A percentile compares a stretch with the other conserved stretches of the same genome.
These are phyloP conservation scores for Plantago rigida DNA, from an alignment of 305 asterid genomes.

Conservation along the genomic window DNA sequence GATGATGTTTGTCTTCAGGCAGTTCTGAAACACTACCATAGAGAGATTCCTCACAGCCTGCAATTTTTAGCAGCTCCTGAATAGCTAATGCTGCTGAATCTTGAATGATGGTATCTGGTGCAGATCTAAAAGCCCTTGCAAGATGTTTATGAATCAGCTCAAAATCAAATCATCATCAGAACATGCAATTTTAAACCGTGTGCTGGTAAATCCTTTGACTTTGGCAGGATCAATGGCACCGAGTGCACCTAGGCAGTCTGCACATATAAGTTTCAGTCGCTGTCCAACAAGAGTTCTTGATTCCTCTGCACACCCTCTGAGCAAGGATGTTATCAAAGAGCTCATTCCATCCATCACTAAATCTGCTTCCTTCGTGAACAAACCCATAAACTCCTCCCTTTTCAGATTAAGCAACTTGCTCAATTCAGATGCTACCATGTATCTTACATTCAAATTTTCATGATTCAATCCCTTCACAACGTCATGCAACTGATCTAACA, in stretches of 20 bases:
- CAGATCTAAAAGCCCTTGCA: conserved; percentile 92
- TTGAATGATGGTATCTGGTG: conserved; percentile 77
- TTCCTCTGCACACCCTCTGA: conserved; percentile 96
- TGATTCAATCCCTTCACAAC: conserved; percentile 80
- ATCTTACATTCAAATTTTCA: conserved; percentile 87
- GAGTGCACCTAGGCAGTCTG: conserved; percentile 93
- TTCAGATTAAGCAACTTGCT: conserved; percentile 65
- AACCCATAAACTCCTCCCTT: conserved; percentile 59
- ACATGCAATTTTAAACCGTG: conserved; percentile 86
- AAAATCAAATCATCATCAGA: conserved; percentile 89
- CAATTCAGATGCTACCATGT: conserved; percentile 92
- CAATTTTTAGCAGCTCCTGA: conserved; percentile 85
- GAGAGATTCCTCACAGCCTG: conserved; percentile 81
- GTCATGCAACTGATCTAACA: conserved; percentile 77
- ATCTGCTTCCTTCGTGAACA: conserved; percentile 68
- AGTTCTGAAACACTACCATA: conserved; percentile 47
- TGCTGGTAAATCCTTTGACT: conserved; percentile 58
- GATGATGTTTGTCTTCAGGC: conserved; percentile 31
- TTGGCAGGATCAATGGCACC: conserved; percentile 99
- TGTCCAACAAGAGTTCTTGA: conserved; percentile 85
- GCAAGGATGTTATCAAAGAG: conserved; percentile 71
- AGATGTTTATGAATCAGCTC: conserved; percentile 93
- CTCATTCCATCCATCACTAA: conserved; percentile 66
- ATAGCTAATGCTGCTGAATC: conserved; percentile 95
- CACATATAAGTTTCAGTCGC: conserved; percentile 77